A percentile compares a stretch with the other conserved stretches of the same genome.
Conservation (phyloP, 2,329 filamentous ascomycete species). For the Claviceps arundinis region DNA sequence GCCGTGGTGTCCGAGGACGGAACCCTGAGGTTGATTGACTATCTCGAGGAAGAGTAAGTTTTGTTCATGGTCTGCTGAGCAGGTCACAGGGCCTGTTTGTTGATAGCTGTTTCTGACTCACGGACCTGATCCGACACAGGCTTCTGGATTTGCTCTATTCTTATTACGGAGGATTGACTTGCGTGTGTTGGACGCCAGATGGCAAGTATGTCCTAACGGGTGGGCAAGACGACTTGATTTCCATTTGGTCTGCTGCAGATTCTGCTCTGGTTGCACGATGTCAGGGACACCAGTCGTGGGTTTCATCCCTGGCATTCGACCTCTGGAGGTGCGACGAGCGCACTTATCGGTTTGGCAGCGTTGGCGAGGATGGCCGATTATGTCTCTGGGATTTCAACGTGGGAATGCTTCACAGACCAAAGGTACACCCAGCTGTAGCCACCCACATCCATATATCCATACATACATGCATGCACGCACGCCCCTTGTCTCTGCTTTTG, state of each 20-base stretch:
- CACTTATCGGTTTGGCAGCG: conserved; percentile 91
- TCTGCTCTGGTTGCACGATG: conserved; percentile 78
- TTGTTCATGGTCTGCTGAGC: too few relatives aligned
- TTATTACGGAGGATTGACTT: conserved; percentile 87
- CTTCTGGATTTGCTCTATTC: conserved; percentile 78
- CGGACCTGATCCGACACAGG: conserved; percentile 26
- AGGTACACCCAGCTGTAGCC: conserved; percentile 21
- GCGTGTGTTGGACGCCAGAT: conserved; percentile 95
- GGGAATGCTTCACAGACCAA: conserved; percentile 87
- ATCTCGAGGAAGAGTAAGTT: conserved; percentile 71
- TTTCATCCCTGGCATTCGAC: conserved; percentile 86
- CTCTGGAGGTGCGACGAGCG: conserved; percentile 93
- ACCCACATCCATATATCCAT: neutral
- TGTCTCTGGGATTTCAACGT: conserved; percentile 96
- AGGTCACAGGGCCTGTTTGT: neutral
- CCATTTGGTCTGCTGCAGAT: conserved; percentile 86
- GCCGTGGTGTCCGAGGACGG: conserved; percentile 90
- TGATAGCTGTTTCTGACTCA: conserved; percentile 4
- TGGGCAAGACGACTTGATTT: conserved; percentile 89
- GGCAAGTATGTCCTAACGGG: conserved; percentile 92
- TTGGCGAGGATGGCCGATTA: conserved; percentile 83
- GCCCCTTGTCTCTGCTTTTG: neutral
- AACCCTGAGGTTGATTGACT: conserved; percentile 79
- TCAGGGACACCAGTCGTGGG: conserved; percentile 92
- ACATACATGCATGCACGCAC: neutral